phyloP scores from a whole-genome alignment of 805 yeast species.

The Trichomonascus vanleenenianus region DNA sequence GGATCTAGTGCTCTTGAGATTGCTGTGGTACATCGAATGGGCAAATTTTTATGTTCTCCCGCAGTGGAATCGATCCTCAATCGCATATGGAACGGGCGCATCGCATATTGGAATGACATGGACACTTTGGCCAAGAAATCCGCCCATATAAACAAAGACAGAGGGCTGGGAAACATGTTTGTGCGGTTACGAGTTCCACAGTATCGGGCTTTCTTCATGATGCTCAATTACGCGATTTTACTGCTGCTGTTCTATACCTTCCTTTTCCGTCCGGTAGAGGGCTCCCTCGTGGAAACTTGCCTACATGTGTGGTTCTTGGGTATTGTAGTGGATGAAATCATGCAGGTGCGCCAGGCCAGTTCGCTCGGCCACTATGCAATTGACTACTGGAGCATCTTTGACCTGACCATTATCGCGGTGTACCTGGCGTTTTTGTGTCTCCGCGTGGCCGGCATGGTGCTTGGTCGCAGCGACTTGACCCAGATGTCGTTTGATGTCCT shows the following conservation, averaged over 20 bases:
- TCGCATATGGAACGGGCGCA: conserved; percentile 27
- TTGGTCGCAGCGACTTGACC: conserved; percentile 11
- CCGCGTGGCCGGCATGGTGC: conserved; percentile 15
- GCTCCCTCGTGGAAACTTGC: conserved; percentile 18
- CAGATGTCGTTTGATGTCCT: conserved; percentile 24
- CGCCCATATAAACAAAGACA: conserved; percentile 11
- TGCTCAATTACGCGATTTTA: conserved; percentile 23
- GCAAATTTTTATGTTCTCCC: conserved; percentile 23
- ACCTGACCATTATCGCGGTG: conserved; percentile 20
- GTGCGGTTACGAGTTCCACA: conserved; percentile 28
- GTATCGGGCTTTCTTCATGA: conserved; percentile 24
- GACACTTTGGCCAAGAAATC: conserved; percentile 19
- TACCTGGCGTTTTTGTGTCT: conserved; percentile 16
- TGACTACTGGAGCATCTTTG: conserved; percentile 27
- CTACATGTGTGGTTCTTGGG: conserved; percentile 90
- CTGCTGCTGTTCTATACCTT: conserved; percentile 23
- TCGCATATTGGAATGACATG: conserved; percentile 29
- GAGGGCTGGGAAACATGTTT: conserved; percentile 15
- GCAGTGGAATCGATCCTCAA: conserved; percentile 23
- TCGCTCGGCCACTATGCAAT: conserved; percentile 20
- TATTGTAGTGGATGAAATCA: conserved; percentile 78
- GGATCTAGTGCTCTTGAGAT: conserved; percentile 10
- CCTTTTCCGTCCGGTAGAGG: conserved; percentile 13
- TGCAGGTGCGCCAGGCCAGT: conserved; percentile 36
- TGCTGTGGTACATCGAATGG: conserved; percentile 16